These are phyloP conservation scores for Mycena epipterygia DNA, from an alignment of 768 basidiomycete genomes.

Conservation along the genomic window DNA sequence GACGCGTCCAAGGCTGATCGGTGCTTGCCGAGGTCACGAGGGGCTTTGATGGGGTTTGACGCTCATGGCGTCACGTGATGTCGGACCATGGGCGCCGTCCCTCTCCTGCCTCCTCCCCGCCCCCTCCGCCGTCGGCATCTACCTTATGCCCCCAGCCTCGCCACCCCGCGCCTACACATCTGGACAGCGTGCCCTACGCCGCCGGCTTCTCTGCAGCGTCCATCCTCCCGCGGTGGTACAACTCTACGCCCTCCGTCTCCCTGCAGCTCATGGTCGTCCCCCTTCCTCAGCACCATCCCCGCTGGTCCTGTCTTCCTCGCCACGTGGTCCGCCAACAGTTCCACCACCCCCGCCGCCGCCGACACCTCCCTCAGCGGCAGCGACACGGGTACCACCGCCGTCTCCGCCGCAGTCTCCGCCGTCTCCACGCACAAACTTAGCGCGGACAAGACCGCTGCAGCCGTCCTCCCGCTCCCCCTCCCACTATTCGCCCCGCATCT, in stretches of 20 bases:
- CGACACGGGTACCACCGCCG: constrained; percentile 75
- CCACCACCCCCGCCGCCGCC: constrained; percentile 45
- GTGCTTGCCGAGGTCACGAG: too few species aligned
- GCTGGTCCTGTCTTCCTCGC: constrained; percentile 81
- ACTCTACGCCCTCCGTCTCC: constrained; percentile 53
- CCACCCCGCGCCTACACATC: constrained; percentile 62
- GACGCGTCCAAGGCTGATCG: too few species aligned
- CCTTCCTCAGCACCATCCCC: too few species aligned
- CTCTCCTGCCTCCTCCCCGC: constrained; percentile 59
- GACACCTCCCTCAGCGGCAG: constrained; percentile 66
- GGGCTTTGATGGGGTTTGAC: too few species aligned
- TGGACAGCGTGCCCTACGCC: too few species aligned
- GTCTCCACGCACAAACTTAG: too few species aligned
- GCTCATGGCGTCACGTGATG: too few species aligned
- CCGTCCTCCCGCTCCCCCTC: too few species aligned
- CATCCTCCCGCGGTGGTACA: constrained; percentile 83
- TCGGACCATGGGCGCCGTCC: constrained; percentile 76
- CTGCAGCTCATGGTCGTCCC: constrained; percentile 75
- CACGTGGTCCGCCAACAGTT: constrained; percentile 63
- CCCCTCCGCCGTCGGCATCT: constrained; percentile 69
- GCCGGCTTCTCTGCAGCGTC: constrained; percentile 61
- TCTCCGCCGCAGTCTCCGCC: too few species aligned
- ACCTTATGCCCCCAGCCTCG: constrained; percentile 69
- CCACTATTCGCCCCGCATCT: too few species aligned
- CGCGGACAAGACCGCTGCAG: too few species aligned